A percentile compares a stretch with the other conserved stretches of the same genome.
Conservation (phyloP, 202 grass and related monocot genomes). For the Hordeum pubiflorum region DNA sequence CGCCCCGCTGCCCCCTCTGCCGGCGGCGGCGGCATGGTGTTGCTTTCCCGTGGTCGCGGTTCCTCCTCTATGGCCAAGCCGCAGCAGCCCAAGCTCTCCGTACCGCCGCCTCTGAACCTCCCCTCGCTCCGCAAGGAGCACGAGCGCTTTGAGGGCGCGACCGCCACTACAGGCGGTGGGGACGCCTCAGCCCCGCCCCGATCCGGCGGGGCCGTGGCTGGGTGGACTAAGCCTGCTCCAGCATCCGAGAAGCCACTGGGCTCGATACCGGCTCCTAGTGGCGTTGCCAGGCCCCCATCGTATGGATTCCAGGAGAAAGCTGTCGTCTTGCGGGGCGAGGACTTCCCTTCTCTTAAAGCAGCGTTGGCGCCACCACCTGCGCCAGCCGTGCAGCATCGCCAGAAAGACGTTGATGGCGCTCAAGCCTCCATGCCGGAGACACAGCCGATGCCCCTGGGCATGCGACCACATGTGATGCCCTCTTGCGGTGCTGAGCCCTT, state of each 20-base stretch:
- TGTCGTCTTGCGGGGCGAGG: constrained; percentile 71
- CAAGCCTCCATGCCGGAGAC: constrained; percentile 24
- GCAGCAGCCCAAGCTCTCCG: constrained; percentile 65
- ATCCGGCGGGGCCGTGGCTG: constrained; percentile 42
- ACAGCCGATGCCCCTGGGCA: constrained; percentile 41
- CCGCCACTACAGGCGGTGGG: constrained; percentile 1
- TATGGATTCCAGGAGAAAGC: constrained; percentile 59
- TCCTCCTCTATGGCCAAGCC: constrained; percentile 42
- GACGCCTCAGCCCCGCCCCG: constrained; percentile 34
- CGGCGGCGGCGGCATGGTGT: constrained; percentile 75
- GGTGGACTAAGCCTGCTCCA: constrained; percentile 74
- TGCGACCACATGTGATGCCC: constrained; percentile 68
- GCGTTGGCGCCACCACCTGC: constrained; percentile 42
- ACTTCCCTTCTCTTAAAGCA: constrained; percentile 86
- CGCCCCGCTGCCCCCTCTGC: constrained; percentile 23
- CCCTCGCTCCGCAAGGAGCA: constrained; percentile 94
- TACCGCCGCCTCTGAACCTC: constrained; percentile 83
- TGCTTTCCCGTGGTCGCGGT: constrained; percentile 70
- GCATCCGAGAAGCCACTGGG: constrained; percentile 28
- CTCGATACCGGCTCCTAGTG: constrained; percentile 7
- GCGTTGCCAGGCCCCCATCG: constrained; percentile 1
- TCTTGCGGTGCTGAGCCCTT: constrained; percentile 25
- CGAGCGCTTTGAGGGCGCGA: constrained; percentile 66
- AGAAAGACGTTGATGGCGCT: constrained; percentile 43
- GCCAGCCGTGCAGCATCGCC: constrained; percentile 34